Evolutionary conservation across 1,284 basidiomycete genomes (phyloP).

Genomic region (Bjerkandera adusta): DNA sequence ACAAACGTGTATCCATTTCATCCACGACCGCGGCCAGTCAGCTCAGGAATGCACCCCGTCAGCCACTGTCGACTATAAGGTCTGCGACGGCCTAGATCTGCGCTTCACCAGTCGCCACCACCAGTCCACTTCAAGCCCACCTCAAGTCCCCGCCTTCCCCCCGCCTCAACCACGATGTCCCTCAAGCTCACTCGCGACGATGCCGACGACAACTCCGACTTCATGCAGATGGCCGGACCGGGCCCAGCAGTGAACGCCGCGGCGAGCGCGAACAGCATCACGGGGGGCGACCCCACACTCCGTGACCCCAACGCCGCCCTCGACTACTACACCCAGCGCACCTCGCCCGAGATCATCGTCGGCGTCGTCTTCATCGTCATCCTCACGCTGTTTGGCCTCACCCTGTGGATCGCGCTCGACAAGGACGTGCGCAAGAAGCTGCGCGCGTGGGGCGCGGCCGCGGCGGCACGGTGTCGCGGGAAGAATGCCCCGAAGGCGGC

Average conservation of each 20-base stretch:
- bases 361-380: conserved; percentile 30
- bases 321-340: conserved; percentile 11
- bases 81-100: background rate
- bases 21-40: too few species aligned
- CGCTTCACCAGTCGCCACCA: conserved; percentile 4
- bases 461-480: too few species aligned
- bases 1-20: too few species aligned
- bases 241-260: conserved; percentile 17
- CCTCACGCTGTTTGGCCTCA: conserved; percentile 25
- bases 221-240: conserved; percentile 16
- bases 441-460: conserved; percentile 2
- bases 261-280: conserved; percentile 21
- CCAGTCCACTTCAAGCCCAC: background rate
- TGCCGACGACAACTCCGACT: background rate
- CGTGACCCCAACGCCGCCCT: conserved; percentile 13
- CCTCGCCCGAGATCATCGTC: conserved; percentile 22
- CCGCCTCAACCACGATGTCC: background rate
- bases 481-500: too few species aligned
- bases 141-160: background rate
- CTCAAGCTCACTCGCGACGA: background rate
- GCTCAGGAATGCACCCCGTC: too few species aligned
- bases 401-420: conserved; percentile 30
- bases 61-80: too few species aligned
- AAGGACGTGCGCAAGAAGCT: conserved; percentile 24
- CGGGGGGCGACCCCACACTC: background rate